These are phyloP conservation scores for Polyporus arcularius DNA, from an alignment of 768 basidiomycete species.

Conservation along the genomic window DNA sequence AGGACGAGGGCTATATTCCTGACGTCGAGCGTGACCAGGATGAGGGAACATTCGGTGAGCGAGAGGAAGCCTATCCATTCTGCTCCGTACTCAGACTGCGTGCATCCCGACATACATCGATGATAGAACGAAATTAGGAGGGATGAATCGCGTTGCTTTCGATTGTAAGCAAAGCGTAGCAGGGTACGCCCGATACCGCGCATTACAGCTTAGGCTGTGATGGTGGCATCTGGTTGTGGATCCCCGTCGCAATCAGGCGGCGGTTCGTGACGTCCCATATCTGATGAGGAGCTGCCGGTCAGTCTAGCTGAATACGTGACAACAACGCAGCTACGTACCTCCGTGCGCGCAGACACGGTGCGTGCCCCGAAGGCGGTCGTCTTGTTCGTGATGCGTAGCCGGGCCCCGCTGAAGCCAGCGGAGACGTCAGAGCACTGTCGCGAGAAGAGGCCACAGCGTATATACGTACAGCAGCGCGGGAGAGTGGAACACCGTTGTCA, in stretches of 20 bases:
- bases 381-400: slow-evolving; percentile 1
- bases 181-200: no score
- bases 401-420: not conserved
- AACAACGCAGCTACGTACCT: not conserved
- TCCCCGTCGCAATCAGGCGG: not conserved
- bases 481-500: slow-evolving; percentile 2
- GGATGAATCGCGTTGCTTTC: no score
- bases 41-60: no score
- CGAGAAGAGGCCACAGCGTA: not conserved
- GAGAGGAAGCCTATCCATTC: no score
- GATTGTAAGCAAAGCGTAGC: no score
- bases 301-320: no score
- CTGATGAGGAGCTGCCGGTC: not conserved
- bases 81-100: no score
- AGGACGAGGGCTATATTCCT: no score
- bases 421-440: no score
- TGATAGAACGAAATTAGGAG: no score
- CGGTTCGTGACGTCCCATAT: slow-evolving; percentile 7
- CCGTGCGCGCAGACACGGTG: not conserved
- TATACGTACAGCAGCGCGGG: slow-evolving; percentile 7
- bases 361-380: slow-evolving; percentile 8
- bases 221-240: slow-evolving; percentile 10
- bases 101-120: no score
- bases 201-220: not conserved
- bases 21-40: no score